Evolutionary conservation across 2,329 filamentous ascomycete genomes (phyloP), one percentile per base, ranked within the genome.

Genomic region (Colletotrichum sansevieriae): DNA sequence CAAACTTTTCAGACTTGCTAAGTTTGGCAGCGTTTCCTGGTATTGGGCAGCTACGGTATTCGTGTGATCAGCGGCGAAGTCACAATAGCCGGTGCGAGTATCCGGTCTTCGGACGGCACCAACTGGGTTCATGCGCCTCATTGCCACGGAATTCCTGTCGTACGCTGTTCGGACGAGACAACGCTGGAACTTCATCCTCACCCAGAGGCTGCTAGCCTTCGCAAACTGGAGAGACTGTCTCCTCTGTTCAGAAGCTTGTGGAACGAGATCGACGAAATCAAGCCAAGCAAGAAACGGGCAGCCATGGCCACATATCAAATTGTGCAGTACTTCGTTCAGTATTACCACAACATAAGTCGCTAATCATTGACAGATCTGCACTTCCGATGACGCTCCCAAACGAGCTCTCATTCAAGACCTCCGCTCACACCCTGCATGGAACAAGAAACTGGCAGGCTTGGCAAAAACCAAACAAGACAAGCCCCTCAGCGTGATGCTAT

Each of bases 31-130:
- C 85, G 89, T 15, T 80, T 92, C 46, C 81, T 90, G 4, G 79
- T 91, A 9, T 80, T 93, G 11, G 93, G 93, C 1, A 90, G 87
- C 73, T 96, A 90, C 76, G 88, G 89, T 15, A 76, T 95, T 35
- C 82, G 82, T 12, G 84, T 95, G 0, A 74, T 82, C 9, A 83
- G 83, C 60, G 93, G 93, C 2, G 83, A 89, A 49, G 81, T 92
- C 25, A 89, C 87, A 1, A 77, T 95, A 29, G 85, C 88, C 13
- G 92, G 92, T 15, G 89, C 91, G 7, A 86, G 84, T 7, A 76
- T 95, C 3, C 80, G 81, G 11, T 76, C 85, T 1, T 82, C 83
- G 0, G 79, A 83, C 29, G 76, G 73, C 1, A 75, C 81, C 6
- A 81, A 86, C 71, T 89, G 87, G 82, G 83, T 93, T 15, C 88